These are phyloP conservation scores for Fusarium lyarnte DNA, from an alignment of 2,329 filamentous ascomycete genomes.

Conservation along the genomic window DNA sequence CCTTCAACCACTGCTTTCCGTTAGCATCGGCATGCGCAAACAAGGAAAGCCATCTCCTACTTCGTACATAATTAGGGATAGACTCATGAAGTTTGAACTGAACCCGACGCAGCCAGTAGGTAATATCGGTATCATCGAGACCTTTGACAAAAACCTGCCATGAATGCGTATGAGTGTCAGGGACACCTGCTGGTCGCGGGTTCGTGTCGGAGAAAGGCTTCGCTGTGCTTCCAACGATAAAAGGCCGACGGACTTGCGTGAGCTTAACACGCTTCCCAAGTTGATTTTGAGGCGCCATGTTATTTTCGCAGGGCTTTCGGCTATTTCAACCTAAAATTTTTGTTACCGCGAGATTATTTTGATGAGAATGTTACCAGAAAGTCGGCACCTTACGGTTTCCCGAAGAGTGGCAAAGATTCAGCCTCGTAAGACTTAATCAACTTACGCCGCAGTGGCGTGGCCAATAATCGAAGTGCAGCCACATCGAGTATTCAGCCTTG, in stretches of 20 bases:
- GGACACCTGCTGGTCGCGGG: slow-evolving; percentile 78
- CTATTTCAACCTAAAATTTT: not conserved
- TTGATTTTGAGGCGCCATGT: slow-evolving; percentile 68
- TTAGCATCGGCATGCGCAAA: slow-evolving; percentile 26
- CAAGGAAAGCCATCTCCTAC: slow-evolving; percentile 51
- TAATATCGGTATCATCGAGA: slow-evolving; percentile 88
- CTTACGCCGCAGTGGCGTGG: slow-evolving; percentile 15
- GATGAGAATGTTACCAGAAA: not conserved
- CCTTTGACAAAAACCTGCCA: slow-evolving; percentile 96
- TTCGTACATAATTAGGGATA: slow-evolving; percentile 89
- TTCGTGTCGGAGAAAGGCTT: slow-evolving; percentile 81
- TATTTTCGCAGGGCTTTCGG: not conserved
- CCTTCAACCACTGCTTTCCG: slow-evolving; percentile 71
- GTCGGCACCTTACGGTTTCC: not conserved
- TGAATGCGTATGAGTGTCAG: slow-evolving; percentile 93
- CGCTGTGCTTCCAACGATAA: slow-evolving; percentile 83
- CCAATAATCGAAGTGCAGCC: slow-evolving; percentile 31
- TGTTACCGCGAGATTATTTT: not conserved
- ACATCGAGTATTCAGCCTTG: slow-evolving; percentile 33
- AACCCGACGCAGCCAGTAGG: slow-evolving; percentile 95
- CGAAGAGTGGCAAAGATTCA: not conserved
- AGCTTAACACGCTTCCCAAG: slow-evolving; percentile 72
- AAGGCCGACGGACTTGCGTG: slow-evolving; percentile 70
- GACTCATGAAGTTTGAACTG: slow-evolving; percentile 99
- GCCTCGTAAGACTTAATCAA: slow-evolving; percentile 7